Evolutionary conservation across 345 rosid species (phyloP).

Genomic region (Nasturtium officinale): DNA sequence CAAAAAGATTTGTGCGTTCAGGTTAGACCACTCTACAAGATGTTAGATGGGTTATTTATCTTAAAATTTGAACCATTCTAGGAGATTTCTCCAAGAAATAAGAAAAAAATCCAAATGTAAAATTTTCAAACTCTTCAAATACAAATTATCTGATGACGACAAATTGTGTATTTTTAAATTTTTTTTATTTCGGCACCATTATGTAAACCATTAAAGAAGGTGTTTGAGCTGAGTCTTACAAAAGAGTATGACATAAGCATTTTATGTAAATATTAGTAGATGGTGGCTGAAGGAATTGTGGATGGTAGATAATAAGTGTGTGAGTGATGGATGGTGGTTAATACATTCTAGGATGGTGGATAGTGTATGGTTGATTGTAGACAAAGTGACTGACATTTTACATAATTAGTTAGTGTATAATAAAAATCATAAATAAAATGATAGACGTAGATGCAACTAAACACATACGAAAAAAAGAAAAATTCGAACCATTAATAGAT

Average conservation of each 20-base stretch:
- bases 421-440: neutral
- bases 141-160: too few species aligned
- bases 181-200: too few species aligned
- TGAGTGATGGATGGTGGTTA: neutral
- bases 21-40: neutral
- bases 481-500: neutral
- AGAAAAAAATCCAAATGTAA: neutral
- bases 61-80: neutral
- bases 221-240: too few species aligned
- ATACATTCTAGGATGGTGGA: neutral
- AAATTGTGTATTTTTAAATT: too few species aligned
- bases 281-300: neutral
- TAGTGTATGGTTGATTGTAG: neutral
- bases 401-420: neutral
- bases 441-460: neutral
- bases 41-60: neutral
- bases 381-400: neutral
- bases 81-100: neutral
- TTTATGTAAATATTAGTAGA: neutral
- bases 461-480: neutral
- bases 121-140: too few species aligned
- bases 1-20: neutral
- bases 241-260: too few species aligned
- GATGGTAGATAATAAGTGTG: neutral
- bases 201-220: too few species aligned